Conservation (phyloP, 176 grass and related monocot species). For the Tillandsia fasciculata region DNA sequence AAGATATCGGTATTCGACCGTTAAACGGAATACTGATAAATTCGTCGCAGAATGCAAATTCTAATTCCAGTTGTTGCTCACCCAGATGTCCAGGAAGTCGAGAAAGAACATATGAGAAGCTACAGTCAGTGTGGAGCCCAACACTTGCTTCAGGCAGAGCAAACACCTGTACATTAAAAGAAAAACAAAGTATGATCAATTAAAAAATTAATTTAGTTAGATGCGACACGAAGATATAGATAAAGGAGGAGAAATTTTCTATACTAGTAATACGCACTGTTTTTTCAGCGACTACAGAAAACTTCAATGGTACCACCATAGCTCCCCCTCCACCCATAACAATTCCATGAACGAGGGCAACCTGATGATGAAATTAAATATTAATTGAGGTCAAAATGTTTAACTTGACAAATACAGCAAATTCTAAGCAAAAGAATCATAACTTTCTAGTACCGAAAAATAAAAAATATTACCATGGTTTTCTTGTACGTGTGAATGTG, state of each 20-base stretch:
- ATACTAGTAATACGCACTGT: constrained; percentile 30
- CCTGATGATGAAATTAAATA: constrained; percentile 25
- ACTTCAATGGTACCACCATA: constrained; percentile 61
- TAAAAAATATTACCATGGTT: constrained; percentile 33
- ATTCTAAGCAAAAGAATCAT: not conserved
- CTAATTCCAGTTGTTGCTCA: constrained; percentile 18
- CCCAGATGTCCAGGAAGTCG: constrained; percentile 75
- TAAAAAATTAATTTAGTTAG: not conserved
- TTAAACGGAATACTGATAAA: not conserved
- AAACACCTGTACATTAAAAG: constrained; percentile 40
- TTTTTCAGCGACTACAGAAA: constrained; percentile 80
- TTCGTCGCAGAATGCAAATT: not conserved
- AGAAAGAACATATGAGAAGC: constrained; percentile 93
- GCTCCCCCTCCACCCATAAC: constrained; percentile 89
- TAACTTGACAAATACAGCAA: not conserved
- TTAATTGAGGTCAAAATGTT: not conserved
- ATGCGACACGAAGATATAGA: not conserved
- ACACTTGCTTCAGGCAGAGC: constrained; percentile 79
- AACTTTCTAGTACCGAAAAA: not conserved
- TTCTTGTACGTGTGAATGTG: constrained; percentile 97
- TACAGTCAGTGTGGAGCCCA: constrained; percentile 89
- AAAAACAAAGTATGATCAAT: not conserved
- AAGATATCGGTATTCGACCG: not conserved
- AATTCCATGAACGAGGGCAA: constrained; percentile 85
- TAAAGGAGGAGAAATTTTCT: not conserved